Percentiles rank a stretch among this genome's conserved stretches.
Evolutionary conservation across 176 grass and related monocot genomes (phyloP).

Genomic region (Thalia dealbata): DNA sequence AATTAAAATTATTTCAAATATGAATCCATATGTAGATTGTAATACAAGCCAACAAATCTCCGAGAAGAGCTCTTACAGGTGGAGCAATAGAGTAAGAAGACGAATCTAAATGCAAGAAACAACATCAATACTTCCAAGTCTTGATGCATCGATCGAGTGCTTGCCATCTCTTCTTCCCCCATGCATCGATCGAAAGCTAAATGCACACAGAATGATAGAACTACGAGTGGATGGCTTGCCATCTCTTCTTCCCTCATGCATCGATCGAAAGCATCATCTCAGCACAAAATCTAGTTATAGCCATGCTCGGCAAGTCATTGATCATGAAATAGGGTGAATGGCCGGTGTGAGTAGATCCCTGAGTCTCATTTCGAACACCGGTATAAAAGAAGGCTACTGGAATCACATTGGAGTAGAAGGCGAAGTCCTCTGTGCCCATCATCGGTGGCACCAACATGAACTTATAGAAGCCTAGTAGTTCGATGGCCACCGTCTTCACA

Average conservation of each 20-base stretch:
- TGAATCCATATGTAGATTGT: no score
- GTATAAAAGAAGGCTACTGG: constrained; percentile 85
- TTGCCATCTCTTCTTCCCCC: neutral
- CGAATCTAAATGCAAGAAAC: no score
- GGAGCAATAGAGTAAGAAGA: no score
- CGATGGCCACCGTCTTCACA: constrained; percentile 34
- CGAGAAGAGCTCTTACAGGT: no score
- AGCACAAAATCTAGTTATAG: neutral
- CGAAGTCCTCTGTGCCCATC: constrained; percentile 97
- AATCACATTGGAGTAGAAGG: constrained; percentile 78
- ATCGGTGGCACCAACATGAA: constrained; percentile 65
- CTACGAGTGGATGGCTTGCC: neutral
- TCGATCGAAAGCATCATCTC: neutral
- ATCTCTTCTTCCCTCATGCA: neutral
- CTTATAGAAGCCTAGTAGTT: constrained; percentile 28
- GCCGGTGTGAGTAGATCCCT: constrained; percentile 46
- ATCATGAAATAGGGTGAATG: constrained; percentile 90
- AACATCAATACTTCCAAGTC: no score
- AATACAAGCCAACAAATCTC: no score
- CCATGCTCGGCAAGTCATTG: constrained; percentile 52
- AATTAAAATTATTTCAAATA: no score
- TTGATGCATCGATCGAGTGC: no score
- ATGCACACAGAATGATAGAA: neutral
- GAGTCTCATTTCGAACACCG: constrained; percentile 73
- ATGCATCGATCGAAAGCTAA: neutral